Base-by-base conservation (phyloP, 805 yeast genomes). In the Zygosaccharomyces gambellarensis region DNA sequence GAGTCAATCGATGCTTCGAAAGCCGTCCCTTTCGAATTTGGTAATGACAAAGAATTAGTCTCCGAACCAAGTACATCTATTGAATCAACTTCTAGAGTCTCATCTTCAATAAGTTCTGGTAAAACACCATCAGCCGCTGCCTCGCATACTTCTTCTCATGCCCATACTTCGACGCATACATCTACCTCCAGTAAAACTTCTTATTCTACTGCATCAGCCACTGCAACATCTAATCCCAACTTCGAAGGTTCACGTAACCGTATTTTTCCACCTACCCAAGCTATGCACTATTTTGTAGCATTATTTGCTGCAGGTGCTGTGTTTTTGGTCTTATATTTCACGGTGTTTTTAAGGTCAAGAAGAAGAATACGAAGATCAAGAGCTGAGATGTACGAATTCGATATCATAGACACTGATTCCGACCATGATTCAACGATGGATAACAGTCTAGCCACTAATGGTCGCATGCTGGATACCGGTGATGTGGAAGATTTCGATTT, bases 351-450 rank as follows among this genome's bases (percentile, higher is more conserved):
- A 39, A 68, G 63, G 41, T 73, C 67, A 5, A 65, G 75, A 52
- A 74, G 72, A 52, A 69, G 71, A 55, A 67, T 73, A 55, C 67
- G 79, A 50, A 72, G 87, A 67, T 70, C 85, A 62, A 70, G 90
- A 68, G 80, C 84, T 59, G 89, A 83, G 36, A 80, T 81, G 47
- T 83, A 79, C 59, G 94, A 86, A 62, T 83, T 86, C 61, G 95
- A 86, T 61, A 81, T 85, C 42, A 86, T 86, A 40, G 85, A 82
- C 17, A 84, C 85, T 6, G 86, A 83, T 41, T 67, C 72, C 7
- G 72, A 70, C 28, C 65, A 65, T 40, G 71, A 69, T 32, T 62
- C 65, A 2, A 60, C 67, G 2, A 40, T 60, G 27, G 66, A 61
- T 28, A 55, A 54, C 30, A 52, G 54, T n/a, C 17, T 52, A 2